Conservation (phyloP, 257 asterid genomes). For the Nicotiana attenuata region DNA sequence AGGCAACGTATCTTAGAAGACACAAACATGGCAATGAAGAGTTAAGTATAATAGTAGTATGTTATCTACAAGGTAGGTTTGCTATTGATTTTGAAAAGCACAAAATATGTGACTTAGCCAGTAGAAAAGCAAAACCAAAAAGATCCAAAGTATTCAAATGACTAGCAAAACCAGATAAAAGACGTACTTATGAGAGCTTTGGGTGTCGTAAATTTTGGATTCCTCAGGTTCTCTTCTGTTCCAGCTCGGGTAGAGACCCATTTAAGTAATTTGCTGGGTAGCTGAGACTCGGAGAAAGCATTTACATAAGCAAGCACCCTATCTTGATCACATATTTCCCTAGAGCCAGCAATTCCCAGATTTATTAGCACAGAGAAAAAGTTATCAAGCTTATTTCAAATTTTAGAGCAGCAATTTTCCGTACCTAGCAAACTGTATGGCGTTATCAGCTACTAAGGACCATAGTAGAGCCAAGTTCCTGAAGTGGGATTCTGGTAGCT, state of each 20-base stretch:
- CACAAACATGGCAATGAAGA: not conserved
- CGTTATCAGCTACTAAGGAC: slow-evolving; percentile 60
- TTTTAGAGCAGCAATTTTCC: slow-evolving; percentile 10
- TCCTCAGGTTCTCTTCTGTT: slow-evolving; percentile 16
- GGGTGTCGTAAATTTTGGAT: slow-evolving; percentile 42
- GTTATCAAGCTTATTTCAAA: slow-evolving; percentile 11
- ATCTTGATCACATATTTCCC: slow-evolving; percentile 47
- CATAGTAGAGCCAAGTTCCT: slow-evolving; percentile 52
- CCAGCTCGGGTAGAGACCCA: slow-evolving; percentile 48
- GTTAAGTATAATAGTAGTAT: not conserved
- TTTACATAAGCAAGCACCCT: slow-evolving; percentile 45
- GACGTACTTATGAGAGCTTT: slow-evolving; percentile 66
- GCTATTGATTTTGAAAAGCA: not conserved
- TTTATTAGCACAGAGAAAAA: slow-evolving; percentile 15
- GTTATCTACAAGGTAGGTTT: not conserved
- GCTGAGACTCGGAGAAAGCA: slow-evolving; percentile 51
- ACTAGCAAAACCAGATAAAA: slow-evolving; percentile 8
- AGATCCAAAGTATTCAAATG: not conserved
- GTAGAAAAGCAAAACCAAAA: not conserved
- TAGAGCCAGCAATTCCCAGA: slow-evolving; percentile 31
- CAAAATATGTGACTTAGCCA: not conserved
- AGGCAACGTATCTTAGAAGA: not conserved
- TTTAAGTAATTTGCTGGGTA: slow-evolving; percentile 45
- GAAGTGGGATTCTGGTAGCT: slow-evolving; percentile 29
- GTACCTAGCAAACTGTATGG: slow-evolving; percentile 66